phyloP scores from a whole-genome alignment of 192 early-diverging fungal genomes.

The Phycomyces nitens region DNA sequence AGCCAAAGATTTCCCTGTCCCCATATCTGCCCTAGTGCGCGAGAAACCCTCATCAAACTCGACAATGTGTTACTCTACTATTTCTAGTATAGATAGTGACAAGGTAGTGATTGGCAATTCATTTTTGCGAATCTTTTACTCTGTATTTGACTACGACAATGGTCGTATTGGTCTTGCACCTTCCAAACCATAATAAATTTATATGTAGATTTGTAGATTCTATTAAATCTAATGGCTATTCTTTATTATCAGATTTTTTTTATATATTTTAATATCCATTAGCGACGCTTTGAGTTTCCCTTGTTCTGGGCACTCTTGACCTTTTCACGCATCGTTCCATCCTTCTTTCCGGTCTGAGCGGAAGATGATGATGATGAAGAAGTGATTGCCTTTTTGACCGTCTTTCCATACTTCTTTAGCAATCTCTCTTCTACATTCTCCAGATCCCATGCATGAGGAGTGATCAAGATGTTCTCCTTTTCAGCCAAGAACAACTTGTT shows the following conservation, averaged over 20 bases:
- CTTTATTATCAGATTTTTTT: not conserved
- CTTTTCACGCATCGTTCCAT: conserved; percentile 23
- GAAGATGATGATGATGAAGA: not conserved
- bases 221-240: not conserved
- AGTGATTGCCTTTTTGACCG: not conserved
- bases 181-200: conserved; percentile 12
- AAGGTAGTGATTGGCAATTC: conserved; percentile 40
- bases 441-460: conserved; percentile 78
- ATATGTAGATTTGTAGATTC: not conserved
- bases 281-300: conserved; percentile 20
- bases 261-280: not conserved
- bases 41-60: conserved; percentile 12
- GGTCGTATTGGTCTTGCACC: conserved; percentile 46
- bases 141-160: conserved; percentile 45
- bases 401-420: conserved; percentile 72
- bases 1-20: conserved; percentile 21
- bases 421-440: conserved; percentile 77
- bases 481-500: conserved; percentile 84
- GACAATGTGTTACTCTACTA: not conserved
- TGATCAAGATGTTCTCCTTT: conserved; percentile 82
- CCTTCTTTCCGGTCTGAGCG: conserved; percentile 7
- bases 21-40: conserved; percentile 32
- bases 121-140: conserved; percentile 47
- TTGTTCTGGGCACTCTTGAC: conserved; percentile 27
- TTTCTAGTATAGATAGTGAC: not conserved